Base-by-base conservation (phyloP, 2,329 filamentous ascomycete species). In the Calonectria leucothoes region DNA sequence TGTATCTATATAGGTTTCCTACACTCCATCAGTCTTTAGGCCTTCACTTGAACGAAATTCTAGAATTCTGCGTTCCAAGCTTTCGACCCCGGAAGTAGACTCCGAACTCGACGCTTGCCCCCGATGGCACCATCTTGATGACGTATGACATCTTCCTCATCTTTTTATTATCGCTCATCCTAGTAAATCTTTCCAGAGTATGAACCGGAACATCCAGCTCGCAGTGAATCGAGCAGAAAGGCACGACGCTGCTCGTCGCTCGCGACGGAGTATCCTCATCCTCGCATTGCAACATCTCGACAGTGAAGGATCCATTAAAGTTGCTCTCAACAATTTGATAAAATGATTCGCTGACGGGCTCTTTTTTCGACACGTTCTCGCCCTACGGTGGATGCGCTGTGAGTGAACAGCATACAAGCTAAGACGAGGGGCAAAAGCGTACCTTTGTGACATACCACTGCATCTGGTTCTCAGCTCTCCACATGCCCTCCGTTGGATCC, bases 291-390 rank as follows among this genome's bases (percentile, higher is more conserved):
- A 39, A 51, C 20, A 70, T 59, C 4, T 31, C 12, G 14, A n/a
- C 55, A 15, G 20, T n/a, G 11, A 15, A 52, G 20, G 25, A 11
- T 4, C 67, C 55, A 3, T 35, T 57, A 31, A 61, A 70, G 55
- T 70, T 37, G 29, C 52, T 31, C 5, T 23, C 48, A 17, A 27
- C 51, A 3, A 27, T 39, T 15, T 45, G 39, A n/a, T 29, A 37
- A 27, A 52, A 70, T 2, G 17, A 20, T 3, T 64, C 7, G 8
- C 17, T 52, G 12, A 70, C 68, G 11, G 48, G 68, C n/a, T 45
- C 20, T 10, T 48, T 70, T 3, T 65, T 57, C 15, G 68, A 70
- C 25, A 70, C 48, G 25, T 52, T 55, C 12, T 65, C 57, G 33
- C 68, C 59, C 68, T 70, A 17, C 10, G 52, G 15, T 15, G 8